phyloP scores from a whole-genome alignment of 2,329 filamentous ascomycete genomes.

The Helotiales sp. region DNA sequence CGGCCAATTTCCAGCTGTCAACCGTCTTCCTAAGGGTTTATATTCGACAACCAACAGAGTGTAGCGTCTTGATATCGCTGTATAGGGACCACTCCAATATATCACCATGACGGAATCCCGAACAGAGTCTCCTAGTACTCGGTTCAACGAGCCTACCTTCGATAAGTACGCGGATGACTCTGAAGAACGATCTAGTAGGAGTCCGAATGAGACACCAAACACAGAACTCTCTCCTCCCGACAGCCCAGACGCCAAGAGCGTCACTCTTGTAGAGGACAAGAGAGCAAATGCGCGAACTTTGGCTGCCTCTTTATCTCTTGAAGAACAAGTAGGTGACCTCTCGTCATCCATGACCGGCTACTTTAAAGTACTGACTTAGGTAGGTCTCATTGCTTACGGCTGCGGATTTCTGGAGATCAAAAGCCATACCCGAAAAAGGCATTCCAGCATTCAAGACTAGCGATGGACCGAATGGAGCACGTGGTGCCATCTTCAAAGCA shows the following conservation, averaged over 20 bases:
- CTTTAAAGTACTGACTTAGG: constrained; percentile 10
- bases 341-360: not conserved
- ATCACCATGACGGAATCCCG: constrained; percentile 18
- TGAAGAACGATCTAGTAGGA: constrained; percentile 24
- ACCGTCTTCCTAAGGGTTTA: no score
- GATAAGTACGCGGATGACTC: constrained; percentile 28
- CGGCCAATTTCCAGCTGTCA: not conserved
- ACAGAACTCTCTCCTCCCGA: constrained; percentile 32
- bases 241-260: constrained; percentile 25
- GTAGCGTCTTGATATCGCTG: not conserved
- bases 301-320: constrained; percentile 32
- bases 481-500: constrained; percentile 68
- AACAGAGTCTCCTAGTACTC: constrained; percentile 26
- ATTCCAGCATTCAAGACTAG: constrained; percentile 67
- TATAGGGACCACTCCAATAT: not conserved
- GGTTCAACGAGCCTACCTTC: constrained; percentile 28
- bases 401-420: constrained; percentile 71
- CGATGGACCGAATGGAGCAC: constrained; percentile 70
- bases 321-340: constrained; percentile 34
- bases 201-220: constrained; percentile 28
- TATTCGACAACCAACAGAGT: no score
- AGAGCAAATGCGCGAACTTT: constrained; percentile 26
- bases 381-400: constrained; percentile 60
- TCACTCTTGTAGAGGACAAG: constrained; percentile 16
- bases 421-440: constrained; percentile 59